Base-by-base conservation (phyloP, 495 filamentous ascomycete genomes). In the Trichoderma erinaceum region DNA sequence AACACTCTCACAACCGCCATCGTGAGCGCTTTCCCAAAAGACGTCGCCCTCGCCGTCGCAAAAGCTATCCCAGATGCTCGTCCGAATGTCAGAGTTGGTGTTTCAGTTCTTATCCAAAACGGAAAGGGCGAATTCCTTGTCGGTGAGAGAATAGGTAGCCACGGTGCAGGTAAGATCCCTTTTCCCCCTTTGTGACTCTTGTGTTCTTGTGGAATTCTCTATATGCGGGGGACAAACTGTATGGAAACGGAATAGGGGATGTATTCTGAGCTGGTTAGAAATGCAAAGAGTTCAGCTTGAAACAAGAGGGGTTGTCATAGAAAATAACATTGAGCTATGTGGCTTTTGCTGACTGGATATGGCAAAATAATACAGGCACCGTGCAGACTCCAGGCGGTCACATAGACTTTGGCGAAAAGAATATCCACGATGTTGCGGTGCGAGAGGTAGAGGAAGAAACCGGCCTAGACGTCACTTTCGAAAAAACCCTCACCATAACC, bases 381-480 rank as follows among this genome's bases (percentile, higher is more conserved):
- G 87, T 80, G 80, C 85, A 85, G 35, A 80, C 88, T 18, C 88
- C 89, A 4, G 89, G 89, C 58, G 89, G 89, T 4, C 89, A 92
- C 65, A 83, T 91, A 25, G 88, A 92, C 50, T 80, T 83, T 67
- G 85, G 85, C 56, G 89, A 92, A 71, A 89, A 92, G 71, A 76
- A 77, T 2, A 80, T 82, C 61, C 80, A 85, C 50, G 75, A 69
- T 0, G 89, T 87, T 71, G 88, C 88, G 0, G 80, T 74, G 64
- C 83, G 89, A n/a, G 89, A 91, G 72, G 77, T 85, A 1, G 75
- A 85, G 11, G 89, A 92, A 73, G 89, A 92, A 73, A 89, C 89
- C 0, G 89, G 84, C 4, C 76, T 91, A 3, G 66, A 74, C 0
- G 80, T 90, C 12, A 71, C 56, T 1, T 78, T 82, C 12, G 32